A percentile compares a stretch with the other conserved stretches of the same genome.
Conservation (phyloP, 176 grass and related monocot genomes). For the Raddia distichophylla region DNA sequence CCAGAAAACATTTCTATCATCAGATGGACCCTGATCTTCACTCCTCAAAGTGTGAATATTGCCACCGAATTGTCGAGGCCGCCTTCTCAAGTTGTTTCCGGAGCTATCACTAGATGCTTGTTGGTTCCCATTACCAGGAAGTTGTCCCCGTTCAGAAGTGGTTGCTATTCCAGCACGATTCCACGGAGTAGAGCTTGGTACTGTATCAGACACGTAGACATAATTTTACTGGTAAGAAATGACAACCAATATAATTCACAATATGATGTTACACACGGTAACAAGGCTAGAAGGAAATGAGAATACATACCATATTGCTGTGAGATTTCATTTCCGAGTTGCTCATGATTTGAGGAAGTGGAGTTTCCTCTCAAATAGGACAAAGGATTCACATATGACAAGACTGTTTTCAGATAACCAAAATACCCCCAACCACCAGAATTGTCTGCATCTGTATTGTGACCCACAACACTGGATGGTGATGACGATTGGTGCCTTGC, state of each 20-base stretch:
- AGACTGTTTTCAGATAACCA: slow-evolving; percentile 58
- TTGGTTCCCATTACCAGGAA: slow-evolving; percentile 30
- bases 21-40: slow-evolving; percentile 48
- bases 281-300: slow-evolving; percentile 14
- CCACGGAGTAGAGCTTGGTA: slow-evolving; percentile 26
- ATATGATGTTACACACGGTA: background rate
- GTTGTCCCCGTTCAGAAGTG: slow-evolving; percentile 7
- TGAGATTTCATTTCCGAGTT: slow-evolving; percentile 31
- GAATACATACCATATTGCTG: slow-evolving; percentile 52
- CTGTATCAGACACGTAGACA: slow-evolving; percentile 40
- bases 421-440: slow-evolving; percentile 62
- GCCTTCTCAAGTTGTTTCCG: slow-evolving; percentile 38
- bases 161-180: slow-evolving; percentile 30
- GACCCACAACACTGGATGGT: slow-evolving; percentile 28
- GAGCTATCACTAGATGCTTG: slow-evolving; percentile 28
- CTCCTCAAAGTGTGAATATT: slow-evolving; percentile 82
- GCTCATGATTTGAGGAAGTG: slow-evolving; percentile 49
- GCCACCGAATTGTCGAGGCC: slow-evolving; percentile 60
- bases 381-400: slow-evolving; percentile 79
- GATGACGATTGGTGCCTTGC: slow-evolving; percentile 44
- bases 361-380: slow-evolving; percentile 67
- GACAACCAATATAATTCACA: background rate
- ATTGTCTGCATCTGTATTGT: slow-evolving; percentile 13
- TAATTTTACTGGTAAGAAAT: slow-evolving; percentile 15
- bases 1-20: slow-evolving; percentile 88